Percentiles rank a stretch among this genome's conserved stretches.
phyloP scores from a whole-genome alignment of 148 eudicot genomes.

The Cornus suecica region DNA sequence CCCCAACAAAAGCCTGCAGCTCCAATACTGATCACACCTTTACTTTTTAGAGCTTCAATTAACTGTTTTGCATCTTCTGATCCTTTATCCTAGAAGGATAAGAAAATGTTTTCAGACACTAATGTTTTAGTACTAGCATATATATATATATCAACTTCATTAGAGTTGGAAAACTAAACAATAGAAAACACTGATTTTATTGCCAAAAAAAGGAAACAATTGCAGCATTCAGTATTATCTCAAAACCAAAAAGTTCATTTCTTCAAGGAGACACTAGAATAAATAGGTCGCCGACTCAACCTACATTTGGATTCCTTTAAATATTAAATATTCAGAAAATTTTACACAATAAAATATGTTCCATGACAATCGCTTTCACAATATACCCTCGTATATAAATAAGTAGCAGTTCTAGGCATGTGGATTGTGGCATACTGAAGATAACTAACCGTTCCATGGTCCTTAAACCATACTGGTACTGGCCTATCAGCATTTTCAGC shows the following conservation, averaged over 20 bases:
- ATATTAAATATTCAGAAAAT: not conserved
- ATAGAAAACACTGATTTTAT: not conserved
- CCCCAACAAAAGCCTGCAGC: conserved; percentile 91
- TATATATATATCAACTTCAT: not conserved
- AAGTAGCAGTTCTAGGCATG: not conserved
- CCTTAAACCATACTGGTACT: conserved; percentile 46
- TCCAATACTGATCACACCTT: conserved; percentile 60
- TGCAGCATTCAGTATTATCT: not conserved
- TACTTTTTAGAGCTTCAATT: conserved; percentile 51
- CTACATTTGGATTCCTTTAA: not conserved
- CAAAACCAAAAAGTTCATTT: not conserved
- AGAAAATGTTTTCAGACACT: not conserved
- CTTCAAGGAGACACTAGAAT: not conserved
- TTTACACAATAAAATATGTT: not conserved
- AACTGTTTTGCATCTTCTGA: conserved; percentile 53
- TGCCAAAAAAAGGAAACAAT: not conserved
- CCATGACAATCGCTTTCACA: not conserved
- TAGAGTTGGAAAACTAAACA: not conserved
- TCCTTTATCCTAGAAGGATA: conserved; percentile 41
- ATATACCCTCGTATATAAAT: not conserved
- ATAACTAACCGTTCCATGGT: conserved; percentile 56
- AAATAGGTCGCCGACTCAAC: not conserved
- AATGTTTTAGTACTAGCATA: not conserved
- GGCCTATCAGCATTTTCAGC: conserved; percentile 43
- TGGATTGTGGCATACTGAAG: not conserved